phyloP scores from a whole-genome alignment of 257 asterid genomes.

The Fraxinus cuspidata region DNA sequence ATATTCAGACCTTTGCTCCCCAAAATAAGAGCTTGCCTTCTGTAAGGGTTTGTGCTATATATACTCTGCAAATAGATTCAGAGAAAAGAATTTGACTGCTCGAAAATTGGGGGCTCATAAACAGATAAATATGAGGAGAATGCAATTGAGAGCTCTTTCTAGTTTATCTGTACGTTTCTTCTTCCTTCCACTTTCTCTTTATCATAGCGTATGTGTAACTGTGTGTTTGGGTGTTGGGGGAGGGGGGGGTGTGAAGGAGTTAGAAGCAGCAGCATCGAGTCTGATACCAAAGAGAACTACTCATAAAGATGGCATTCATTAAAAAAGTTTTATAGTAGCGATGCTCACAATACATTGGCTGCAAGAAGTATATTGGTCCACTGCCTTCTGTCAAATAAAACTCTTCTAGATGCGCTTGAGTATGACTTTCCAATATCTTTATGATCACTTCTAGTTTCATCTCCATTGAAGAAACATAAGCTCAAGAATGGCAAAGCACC shows the following conservation, averaged over 20 bases:
- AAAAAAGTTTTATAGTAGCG: not conserved
- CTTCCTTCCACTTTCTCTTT: slow-evolving; percentile 2
- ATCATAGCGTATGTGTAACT: not conserved
- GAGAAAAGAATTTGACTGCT: slow-evolving; percentile 21
- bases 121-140: slow-evolving; percentile 11
- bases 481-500: slow-evolving; percentile 46
- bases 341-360: slow-evolving; percentile 71
- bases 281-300: not conserved
- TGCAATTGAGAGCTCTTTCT: not conserved
- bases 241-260: no score
- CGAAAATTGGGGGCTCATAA: not conserved
- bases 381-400: slow-evolving; percentile 54
- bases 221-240: not conserved
- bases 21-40: slow-evolving; percentile 62
- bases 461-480: slow-evolving; percentile 59
- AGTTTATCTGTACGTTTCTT: not conserved
- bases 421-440: slow-evolving; percentile 38
- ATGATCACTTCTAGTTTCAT: slow-evolving; percentile 42
- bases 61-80: slow-evolving; percentile 56
- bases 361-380: slow-evolving; percentile 76
- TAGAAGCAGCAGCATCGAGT: not conserved
- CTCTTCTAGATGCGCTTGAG: slow-evolving; percentile 43
- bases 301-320: not conserved
- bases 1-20: slow-evolving; percentile 85
- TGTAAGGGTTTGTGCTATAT: slow-evolving; percentile 61